These are phyloP conservation scores for Myriosclerotinia duriaeana DNA, from an alignment of 2,329 filamentous ascomycete genomes.

Conservation along the genomic window DNA sequence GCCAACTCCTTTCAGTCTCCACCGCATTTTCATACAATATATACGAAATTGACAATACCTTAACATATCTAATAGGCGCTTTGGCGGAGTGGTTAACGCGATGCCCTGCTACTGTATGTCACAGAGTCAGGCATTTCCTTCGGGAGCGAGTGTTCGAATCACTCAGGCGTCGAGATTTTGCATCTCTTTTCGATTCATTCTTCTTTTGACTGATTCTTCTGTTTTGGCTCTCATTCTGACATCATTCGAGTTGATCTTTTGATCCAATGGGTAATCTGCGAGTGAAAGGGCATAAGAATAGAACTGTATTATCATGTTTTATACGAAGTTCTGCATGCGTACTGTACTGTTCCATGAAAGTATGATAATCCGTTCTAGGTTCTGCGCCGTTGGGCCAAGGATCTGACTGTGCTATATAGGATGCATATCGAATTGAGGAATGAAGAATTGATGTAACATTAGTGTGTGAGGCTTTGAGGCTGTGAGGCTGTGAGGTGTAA, in stretches of 20 bases:
- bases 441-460: too few species aligned
- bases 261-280: background rate
- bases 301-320: background rate
- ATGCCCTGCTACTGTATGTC: constrained; percentile 11
- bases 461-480: background rate
- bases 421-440: background rate
- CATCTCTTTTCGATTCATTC: background rate
- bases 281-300: background rate
- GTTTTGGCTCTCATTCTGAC: background rate
- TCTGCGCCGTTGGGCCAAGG: background rate
- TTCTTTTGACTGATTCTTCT: background rate
- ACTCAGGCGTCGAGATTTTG: background rate
- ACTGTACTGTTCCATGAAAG: background rate
- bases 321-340: background rate
- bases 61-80: background rate
- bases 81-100: constrained; percentile 24
- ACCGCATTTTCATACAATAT: background rate
- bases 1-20: background rate
- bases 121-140: constrained; percentile 20
- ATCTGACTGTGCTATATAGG: background rate
- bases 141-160: constrained; percentile 24
- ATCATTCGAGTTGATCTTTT: background rate
- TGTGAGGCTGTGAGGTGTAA: background rate
- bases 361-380: background rate
- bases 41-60: accelerated